Conservation (phyloP, 108 stramenopile genomes). For the Cyclotella choctawhatcheeana region DNA sequence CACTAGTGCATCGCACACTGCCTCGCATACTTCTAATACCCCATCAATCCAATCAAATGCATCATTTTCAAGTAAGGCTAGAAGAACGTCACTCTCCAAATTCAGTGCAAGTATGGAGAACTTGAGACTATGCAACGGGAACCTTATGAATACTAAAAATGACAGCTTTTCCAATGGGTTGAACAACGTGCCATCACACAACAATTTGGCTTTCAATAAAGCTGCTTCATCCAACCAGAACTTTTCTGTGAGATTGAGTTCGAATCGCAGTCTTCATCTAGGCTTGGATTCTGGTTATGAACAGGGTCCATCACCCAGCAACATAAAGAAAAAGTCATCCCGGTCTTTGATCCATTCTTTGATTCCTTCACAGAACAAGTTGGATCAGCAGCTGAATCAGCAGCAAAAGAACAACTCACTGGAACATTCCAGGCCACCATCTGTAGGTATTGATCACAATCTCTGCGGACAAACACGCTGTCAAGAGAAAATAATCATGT, state of each 20-base stretch:
- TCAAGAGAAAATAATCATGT: constrained; percentile 26
- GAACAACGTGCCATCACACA: not conserved
- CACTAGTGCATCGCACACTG: not conserved
- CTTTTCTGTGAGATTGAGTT: too few species aligned
- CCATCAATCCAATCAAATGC: not conserved
- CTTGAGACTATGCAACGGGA: not conserved
- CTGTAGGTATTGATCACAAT: constrained; percentile 5
- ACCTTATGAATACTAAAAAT: not conserved
- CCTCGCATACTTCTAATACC: not conserved
- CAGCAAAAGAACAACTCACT: too few species aligned
- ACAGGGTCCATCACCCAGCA: too few species aligned
- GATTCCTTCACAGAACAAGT: not conserved
- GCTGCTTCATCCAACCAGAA: too few species aligned
- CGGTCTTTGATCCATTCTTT: not conserved
- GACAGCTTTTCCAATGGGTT: constrained; percentile 24
- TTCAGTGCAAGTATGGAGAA: constrained; percentile 19
- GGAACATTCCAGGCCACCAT: not conserved
- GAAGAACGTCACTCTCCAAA: not conserved
- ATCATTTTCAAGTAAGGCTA: not conserved
- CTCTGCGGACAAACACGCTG: not conserved
- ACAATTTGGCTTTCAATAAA: constrained; percentile 2
- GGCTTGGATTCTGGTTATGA: too few species aligned
- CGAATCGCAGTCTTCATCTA: too few species aligned
- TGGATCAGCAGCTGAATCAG: not conserved
- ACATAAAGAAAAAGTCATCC: not conserved